Percentiles rank a stretch among this genome's conserved stretches.
These are phyloP conservation scores for Apodospora peruviana DNA, from an alignment of 495 filamentous ascomycete genomes.

Conservation along the genomic window DNA sequence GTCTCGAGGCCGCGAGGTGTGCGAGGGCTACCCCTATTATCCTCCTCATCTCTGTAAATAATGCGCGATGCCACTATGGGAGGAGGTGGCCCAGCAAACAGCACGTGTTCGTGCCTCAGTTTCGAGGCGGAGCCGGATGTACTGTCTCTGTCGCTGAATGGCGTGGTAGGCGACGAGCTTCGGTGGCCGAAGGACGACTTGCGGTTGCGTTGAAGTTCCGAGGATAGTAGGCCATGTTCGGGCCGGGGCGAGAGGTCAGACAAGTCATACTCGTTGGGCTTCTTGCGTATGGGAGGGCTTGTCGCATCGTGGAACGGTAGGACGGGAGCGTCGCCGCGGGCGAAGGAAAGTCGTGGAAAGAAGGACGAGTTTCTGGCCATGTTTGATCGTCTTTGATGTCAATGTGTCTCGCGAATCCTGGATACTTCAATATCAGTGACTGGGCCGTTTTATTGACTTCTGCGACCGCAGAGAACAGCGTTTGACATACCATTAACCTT, in stretches of 20 bases:
- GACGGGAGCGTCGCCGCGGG: constrained; percentile 15
- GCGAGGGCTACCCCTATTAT: neutral
- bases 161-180: constrained; percentile 7
- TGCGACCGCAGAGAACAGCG: no score
- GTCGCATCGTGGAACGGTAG: constrained; percentile 21
- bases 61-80: constrained; percentile 25
- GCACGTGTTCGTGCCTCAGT: constrained; percentile 9
- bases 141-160: constrained; percentile 15
- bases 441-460: no score
- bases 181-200: constrained; percentile 1
- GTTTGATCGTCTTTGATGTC: no score
- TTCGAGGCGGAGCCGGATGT: constrained; percentile 16
- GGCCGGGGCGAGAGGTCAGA: constrained; percentile 36
- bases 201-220: neutral
- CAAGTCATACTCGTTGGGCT: constrained; percentile 38
- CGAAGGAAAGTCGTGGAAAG: constrained; percentile 22
- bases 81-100: constrained; percentile 31
- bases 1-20: constrained; percentile 2
- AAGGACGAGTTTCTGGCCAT: constrained; percentile 23
- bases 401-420: no score
- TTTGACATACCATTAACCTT: no score
- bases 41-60: constrained; percentile 27
- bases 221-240: constrained; percentile 27
- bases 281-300: constrained; percentile 20
- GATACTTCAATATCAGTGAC: no score